phyloP scores from a whole-genome alignment of 257 asterid genomes.

The Avicennia marina region DNA sequence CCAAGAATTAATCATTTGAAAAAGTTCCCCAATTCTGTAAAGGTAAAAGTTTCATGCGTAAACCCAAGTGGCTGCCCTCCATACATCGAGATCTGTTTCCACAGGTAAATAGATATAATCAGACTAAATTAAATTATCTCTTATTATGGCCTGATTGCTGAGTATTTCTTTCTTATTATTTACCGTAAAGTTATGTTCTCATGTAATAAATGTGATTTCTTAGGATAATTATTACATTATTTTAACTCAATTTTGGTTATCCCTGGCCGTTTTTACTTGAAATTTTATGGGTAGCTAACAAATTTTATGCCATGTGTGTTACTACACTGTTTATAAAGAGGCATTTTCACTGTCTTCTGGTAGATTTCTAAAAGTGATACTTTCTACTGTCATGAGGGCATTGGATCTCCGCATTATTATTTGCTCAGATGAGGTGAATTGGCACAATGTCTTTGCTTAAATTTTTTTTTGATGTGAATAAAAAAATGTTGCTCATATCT shows the following conservation, averaged over 20 bases:
- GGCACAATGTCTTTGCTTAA: not conserved
- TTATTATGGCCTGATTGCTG: not conserved
- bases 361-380: not conserved
- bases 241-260: not conserved
- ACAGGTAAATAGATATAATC: slow-evolving; percentile 54
- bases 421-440: not conserved
- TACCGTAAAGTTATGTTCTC: not conserved
- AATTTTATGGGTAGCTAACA: not conserved
- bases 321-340: not conserved
- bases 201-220: not conserved
- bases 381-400: slow-evolving; percentile 7
- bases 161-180: not conserved
- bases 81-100: slow-evolving; percentile 70
- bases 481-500: not conserved
- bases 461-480: not conserved
- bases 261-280: slow-evolving; percentile 2
- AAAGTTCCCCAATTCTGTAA: slow-evolving; percentile 63
- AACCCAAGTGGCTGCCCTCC: slow-evolving; percentile 41
- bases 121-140: not conserved
- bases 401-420: not conserved
- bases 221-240: not conserved
- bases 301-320: not conserved
- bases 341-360: not conserved
- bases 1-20: slow-evolving; percentile 51
- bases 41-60: slow-evolving; percentile 47